Conservation (phyloP, 2,329 filamentous ascomycete species). For the Talaromyces sp. region DNA sequence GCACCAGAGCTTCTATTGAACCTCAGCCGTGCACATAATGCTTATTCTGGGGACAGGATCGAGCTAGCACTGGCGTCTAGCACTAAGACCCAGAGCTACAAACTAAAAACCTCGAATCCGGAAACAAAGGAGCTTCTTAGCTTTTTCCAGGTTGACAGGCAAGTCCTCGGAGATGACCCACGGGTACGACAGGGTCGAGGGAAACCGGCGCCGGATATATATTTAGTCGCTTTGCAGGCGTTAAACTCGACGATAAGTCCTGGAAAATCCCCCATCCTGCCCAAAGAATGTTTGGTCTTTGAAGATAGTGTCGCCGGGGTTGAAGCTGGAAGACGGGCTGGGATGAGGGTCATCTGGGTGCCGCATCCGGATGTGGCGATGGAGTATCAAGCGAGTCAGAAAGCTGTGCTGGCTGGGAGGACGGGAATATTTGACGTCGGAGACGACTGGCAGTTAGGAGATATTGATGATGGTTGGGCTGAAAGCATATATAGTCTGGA, state of each 20-base stretch:
- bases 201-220: conserved; percentile 19
- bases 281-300: conserved; percentile 34
- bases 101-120: conserved; percentile 24
- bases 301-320: conserved; percentile 34
- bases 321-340: conserved; percentile 32
- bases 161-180: conserved; percentile 23
- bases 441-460: conserved; percentile 33
- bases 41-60: conserved; percentile 19
- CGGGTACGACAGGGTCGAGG: conserved; percentile 24
- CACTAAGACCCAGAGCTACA: conserved; percentile 23
- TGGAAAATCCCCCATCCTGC: conserved; percentile 20
- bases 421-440: conserved; percentile 27
- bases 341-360: conserved; percentile 37
- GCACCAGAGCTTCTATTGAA: conserved; percentile 21
- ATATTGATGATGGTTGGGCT: conserved; percentile 39
- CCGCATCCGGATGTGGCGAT: conserved; percentile 31
- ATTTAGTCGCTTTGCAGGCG: conserved; percentile 24
- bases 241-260: conserved; percentile 18
- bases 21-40: conserved; percentile 20
- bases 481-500: conserved; percentile 36
- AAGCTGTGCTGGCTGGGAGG: conserved; percentile 23
- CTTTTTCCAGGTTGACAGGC: conserved; percentile 20
- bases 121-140: conserved; percentile 23
- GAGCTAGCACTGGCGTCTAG: conserved; percentile 26
- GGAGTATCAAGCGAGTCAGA: conserved; percentile 33